A percentile compares a stretch with the other conserved stretches of the same genome.
phyloP scores from a whole-genome alignment of 169 alveolate species.

The Eimeria tenella region DNA sequence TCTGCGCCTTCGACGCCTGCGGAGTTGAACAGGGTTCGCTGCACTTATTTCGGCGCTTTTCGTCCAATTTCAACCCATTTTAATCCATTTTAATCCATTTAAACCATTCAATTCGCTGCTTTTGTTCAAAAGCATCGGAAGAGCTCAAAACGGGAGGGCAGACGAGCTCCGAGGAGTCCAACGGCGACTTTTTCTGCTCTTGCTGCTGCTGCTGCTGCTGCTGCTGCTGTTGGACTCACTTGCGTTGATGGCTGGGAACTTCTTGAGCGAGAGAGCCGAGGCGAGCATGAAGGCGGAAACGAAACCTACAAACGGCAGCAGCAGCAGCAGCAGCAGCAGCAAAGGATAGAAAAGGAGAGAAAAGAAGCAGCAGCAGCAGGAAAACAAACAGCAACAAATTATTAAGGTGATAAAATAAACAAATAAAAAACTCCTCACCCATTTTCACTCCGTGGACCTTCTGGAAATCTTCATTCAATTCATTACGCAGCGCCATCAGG shows the following conservation, averaged over 20 bases:
- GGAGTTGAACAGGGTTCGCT: background rate
- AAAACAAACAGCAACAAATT: background rate
- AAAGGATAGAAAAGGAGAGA: background rate
- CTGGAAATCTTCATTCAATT: conserved; percentile 86
- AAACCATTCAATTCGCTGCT: background rate
- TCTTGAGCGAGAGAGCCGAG: conserved; percentile 86
- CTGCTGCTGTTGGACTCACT: conserved; percentile 32
- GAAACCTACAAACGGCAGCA: conserved; percentile 84
- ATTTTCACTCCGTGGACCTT: conserved; percentile 83
- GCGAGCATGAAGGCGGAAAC: conserved; percentile 91
- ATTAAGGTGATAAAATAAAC: background rate
- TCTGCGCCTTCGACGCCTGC: conserved; percentile 88
- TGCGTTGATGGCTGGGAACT: conserved; percentile 91
- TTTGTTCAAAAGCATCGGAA: background rate
- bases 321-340: conserved; percentile 10
- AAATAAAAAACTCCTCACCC: conserved; percentile 46
- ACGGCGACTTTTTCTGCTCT: background rate
- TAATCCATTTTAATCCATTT: too few species aligned
- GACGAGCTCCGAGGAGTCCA: background rate
- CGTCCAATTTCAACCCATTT: too few species aligned
- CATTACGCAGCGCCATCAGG: conserved; percentile 86
- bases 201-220: conserved; percentile 1
- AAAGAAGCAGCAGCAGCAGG: background rate
- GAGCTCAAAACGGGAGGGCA: background rate
- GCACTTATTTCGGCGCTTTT: too few species aligned